These are phyloP conservation scores for Alternaria triticimaculans DNA, from an alignment of 2,329 filamentous ascomycete species.

Conservation along the genomic window DNA sequence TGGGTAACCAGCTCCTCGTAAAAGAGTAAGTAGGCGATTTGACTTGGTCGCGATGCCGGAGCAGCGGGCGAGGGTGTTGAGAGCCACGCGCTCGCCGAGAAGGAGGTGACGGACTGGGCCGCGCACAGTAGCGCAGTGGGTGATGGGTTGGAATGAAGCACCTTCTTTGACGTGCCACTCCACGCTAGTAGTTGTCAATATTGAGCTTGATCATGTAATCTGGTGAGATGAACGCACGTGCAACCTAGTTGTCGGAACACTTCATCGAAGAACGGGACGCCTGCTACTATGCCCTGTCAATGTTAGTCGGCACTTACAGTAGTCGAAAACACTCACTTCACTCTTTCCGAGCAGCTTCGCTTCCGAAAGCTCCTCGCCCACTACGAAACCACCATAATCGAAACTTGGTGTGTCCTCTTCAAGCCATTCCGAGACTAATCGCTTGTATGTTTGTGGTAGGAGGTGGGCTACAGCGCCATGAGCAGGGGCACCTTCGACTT, in stretches of 20 bases:
- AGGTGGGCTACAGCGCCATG: conserved; percentile 72
- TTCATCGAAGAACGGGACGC: conserved; percentile 93
- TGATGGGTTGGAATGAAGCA: conserved; percentile 64
- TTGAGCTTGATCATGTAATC: neutral
- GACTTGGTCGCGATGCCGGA: conserved; percentile 83
- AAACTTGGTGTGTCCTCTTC: conserved; percentile 96
- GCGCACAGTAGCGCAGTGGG: conserved; percentile 77
- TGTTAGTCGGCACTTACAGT: neutral
- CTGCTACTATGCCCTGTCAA: conserved; percentile 77
- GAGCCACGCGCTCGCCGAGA: conserved; percentile 89
- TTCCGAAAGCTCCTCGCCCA: conserved; percentile 69
- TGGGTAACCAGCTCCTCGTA: conserved; percentile 71
- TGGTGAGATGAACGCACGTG: conserved; percentile 57
- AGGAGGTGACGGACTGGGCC: conserved; percentile 84
- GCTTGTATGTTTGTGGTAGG: conserved; percentile 84
- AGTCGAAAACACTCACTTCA: conserved; percentile 47
- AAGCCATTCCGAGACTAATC: conserved; percentile 81
- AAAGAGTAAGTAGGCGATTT: conserved; percentile 56
- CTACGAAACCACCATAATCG: conserved; percentile 97
- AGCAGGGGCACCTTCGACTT: conserved; percentile 59
- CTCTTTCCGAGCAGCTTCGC: conserved; percentile 64
- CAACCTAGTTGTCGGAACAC: conserved; percentile 90
- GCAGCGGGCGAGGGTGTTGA: conserved; percentile 90
- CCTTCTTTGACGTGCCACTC: conserved; percentile 88
- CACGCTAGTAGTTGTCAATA: conserved; percentile 58